A percentile compares a stretch with the other conserved stretches of the same genome.
Evolutionary conservation across 192 early-diverging fungal species (phyloP).

Genomic region (Coemansia sp.): DNA sequence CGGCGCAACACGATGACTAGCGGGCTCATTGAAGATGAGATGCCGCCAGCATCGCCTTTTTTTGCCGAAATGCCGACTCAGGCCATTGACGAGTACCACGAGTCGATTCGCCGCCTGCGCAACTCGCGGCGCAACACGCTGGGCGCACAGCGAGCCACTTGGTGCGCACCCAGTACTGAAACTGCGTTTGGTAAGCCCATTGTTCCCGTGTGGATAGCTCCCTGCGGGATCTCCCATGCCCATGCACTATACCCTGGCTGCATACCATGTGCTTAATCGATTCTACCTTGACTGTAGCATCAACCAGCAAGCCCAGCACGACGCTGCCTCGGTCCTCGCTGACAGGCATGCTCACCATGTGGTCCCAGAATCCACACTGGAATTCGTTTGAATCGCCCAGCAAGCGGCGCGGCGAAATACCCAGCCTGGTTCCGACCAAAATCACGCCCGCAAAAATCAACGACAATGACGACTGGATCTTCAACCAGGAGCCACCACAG

Average conservation of each 20-base stretch:
- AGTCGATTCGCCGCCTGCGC: conserved; percentile 7
- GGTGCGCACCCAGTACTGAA: conserved; percentile 4
- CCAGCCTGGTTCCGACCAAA: not conserved
- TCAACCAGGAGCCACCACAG: conserved; percentile 39
- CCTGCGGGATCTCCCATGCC: too few species aligned
- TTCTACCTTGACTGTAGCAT: conserved; percentile 4
- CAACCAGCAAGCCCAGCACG: conserved; percentile 6
- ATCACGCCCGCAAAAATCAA: not conserved
- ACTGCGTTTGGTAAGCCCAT: not conserved
- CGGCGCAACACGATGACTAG: conserved; percentile 20
- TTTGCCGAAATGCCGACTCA: not conserved
- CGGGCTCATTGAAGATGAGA: conserved; percentile 3
- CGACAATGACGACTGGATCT: conserved; percentile 36
- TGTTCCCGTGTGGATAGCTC: not conserved
- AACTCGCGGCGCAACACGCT: not conserved
- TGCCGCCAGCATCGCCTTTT: conserved; percentile 6
- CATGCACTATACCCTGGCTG: conserved; percentile 9
- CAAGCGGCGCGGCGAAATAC: conserved; percentile 4
- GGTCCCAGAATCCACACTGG: conserved; percentile 8
- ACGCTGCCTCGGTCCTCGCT: conserved; percentile 27
- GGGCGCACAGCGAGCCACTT: conserved; percentile 4
- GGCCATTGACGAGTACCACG: not conserved
- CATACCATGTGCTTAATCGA: not conserved
- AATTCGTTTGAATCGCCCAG: conserved; percentile 3
- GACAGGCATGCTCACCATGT: conserved; percentile 18